Evolutionary conservation across 1,284 basidiomycete genomes (phyloP).

Genomic region (Boletellus deceptivus): DNA sequence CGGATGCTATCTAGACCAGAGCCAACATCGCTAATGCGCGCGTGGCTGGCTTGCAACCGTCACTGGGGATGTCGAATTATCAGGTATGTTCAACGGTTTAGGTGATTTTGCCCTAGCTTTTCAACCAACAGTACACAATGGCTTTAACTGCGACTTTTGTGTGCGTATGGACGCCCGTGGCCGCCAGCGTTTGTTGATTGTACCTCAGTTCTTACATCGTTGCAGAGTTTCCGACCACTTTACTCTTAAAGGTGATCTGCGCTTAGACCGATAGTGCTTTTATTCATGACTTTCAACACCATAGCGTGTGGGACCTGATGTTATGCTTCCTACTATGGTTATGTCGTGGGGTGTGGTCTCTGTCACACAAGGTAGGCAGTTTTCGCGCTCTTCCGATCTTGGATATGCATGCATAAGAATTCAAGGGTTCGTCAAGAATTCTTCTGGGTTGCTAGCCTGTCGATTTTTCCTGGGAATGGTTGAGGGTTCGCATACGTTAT

Average conservation of each 20-base stretch:
- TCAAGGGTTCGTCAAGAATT: constrained; percentile 51
- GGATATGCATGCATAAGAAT: constrained; percentile 3
- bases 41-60: constrained; percentile 54
- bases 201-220: constrained; percentile 50
- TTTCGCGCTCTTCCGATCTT: neutral
- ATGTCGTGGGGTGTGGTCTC: constrained; percentile 58
- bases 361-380: constrained; percentile 47
- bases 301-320: constrained; percentile 54
- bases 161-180: constrained; percentile 29
- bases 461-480: constrained; percentile 65
- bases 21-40: constrained; percentile 62
- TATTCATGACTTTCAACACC: constrained; percentile 3
- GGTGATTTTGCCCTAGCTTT: neutral
- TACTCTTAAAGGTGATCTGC: constrained; percentile 48
- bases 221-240: constrained; percentile 58
- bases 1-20: constrained; percentile 20
- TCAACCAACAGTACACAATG: constrained; percentile 41
- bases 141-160: constrained; percentile 56
- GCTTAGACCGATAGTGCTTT: neutral
- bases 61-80: constrained; percentile 49
- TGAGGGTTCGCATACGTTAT: constrained; percentile 45
- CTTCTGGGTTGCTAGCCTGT: constrained; percentile 53
- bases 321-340: constrained; percentile 55
- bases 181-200: neutral
- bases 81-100: constrained; percentile 30